Evolutionary conservation across 441 rosid genomes (phyloP), one percentile per base, ranked within the genome.

Genomic region (Populus hybrid): DNA sequence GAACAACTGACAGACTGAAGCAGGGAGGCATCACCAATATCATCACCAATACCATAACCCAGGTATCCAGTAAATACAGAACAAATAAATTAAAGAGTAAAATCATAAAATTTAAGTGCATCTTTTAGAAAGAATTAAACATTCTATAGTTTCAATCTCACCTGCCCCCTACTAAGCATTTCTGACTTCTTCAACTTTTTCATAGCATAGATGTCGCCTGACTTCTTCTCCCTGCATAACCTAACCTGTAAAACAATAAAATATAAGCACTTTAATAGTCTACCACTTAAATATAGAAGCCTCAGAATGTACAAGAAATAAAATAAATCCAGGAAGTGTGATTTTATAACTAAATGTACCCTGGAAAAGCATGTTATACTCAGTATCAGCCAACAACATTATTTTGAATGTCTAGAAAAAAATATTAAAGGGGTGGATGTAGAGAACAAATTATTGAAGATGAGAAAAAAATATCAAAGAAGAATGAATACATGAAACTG

Each of bases 121-220:
- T 5, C 69, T 10, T 65, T 24, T 28, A 65, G 16, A 65, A 65
- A 28, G 57, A 14, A 5, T 46, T 46, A 46, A 4, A 14, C 57
- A 46, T 46, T 46, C 57, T 46, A 46, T 46, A 4, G 57, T 46
- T 46, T 12, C 57, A 71, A 84, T 86, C 90, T 87, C 84, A 95
- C 99, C 91, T 95, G 99, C 35, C 98, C 99, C 76, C 97, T 87
- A 86, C 90, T 94, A 81, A 94, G 95, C 99, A 95, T 95, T 87
- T 95, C 98, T 26, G 98, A 92, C 86, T 95, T 95, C 91, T 90
- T 94, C 87, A 95, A 81, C 80, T 95, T 95, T 91, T 95, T 95
- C 99, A 95, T 94, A 59, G 99, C 99, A 86, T 88, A 95, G 76
- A 95, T 92, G 78, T 89, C 86, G 74, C 98, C 93, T 16, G 97